Conservation (phyloP, 2,329 filamentous ascomycete genomes). For the Aspergillus awamori region DNA sequence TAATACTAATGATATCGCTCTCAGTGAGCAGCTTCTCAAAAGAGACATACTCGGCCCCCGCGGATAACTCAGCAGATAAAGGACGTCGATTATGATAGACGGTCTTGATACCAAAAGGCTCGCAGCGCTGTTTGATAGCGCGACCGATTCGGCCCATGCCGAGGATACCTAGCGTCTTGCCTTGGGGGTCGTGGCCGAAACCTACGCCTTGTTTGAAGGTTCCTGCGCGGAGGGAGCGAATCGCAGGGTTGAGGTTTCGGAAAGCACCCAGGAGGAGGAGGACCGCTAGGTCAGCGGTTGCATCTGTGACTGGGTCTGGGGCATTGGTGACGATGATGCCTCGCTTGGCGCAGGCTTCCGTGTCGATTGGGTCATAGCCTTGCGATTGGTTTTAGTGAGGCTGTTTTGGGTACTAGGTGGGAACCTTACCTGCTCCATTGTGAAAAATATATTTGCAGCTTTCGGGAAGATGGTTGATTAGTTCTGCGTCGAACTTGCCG, state of each 20-base stretch:
- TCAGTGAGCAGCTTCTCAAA: background rate
- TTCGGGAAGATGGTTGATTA: background rate
- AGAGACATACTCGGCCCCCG: background rate
- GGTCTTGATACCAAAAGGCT: background rate
- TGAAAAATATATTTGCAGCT: conserved; percentile 13
- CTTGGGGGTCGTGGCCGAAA: background rate
- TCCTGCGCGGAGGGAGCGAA: background rate
- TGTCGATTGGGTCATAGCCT: conserved; percentile 72
- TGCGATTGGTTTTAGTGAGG: no score
- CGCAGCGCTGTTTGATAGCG: background rate
- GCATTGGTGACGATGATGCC: conserved; percentile 65
- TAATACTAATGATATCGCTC: background rate
- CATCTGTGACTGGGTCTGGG: conserved; percentile 71
- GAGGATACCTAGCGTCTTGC: background rate
- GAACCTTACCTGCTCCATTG: conserved; percentile 60
- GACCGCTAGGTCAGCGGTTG: conserved; percentile 73
- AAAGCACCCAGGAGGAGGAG: conserved; percentile 75
- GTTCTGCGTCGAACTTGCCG: conserved; percentile 4
- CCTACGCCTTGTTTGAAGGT: background rate
- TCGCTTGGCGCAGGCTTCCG: conserved; percentile 63
- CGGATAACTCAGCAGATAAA: background rate
- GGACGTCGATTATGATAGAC: background rate
- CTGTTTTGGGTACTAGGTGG: no score
- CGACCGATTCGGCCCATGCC: conserved; percentile 1
- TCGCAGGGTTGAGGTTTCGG: conserved; percentile 48